phyloP scores from a whole-genome alignment of 805 yeast species.

The Ogataea polymorpha region DNA sequence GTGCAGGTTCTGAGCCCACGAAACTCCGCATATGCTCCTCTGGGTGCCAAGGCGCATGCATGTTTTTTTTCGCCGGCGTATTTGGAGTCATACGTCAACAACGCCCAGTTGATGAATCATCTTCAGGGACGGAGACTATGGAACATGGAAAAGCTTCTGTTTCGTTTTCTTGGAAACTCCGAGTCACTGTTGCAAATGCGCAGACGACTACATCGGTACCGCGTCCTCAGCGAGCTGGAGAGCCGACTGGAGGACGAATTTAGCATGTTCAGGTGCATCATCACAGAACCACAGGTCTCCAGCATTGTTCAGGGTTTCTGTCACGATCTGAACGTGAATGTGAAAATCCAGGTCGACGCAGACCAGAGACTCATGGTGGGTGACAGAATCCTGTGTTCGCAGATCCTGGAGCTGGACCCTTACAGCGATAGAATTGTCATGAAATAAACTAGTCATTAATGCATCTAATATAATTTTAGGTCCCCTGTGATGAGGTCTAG shows the following conservation, averaged over 20 bases:
- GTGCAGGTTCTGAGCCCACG: constrained; percentile 20
- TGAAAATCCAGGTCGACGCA: constrained; percentile 35
- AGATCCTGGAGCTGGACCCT: constrained; percentile 40
- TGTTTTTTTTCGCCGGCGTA: constrained; percentile 27
- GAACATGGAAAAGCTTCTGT: constrained; percentile 6
- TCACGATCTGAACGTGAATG: constrained; percentile 43
- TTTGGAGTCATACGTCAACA: constrained; percentile 29
- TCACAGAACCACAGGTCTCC: constrained; percentile 35
- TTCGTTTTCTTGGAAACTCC: constrained; percentile 14
- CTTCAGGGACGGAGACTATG: constrained; percentile 34
- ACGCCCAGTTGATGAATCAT: constrained; percentile 31
- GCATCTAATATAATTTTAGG: constrained; percentile 60
- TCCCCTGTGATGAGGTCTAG: constrained; percentile 81
- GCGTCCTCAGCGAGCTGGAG: constrained; percentile 12
- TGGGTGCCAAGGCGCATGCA: constrained; percentile 28
- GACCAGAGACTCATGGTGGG: constrained; percentile 38
- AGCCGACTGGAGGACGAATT: constrained; percentile 12
- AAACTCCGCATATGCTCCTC: constrained; percentile 22
- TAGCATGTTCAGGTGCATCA: constrained; percentile 39
- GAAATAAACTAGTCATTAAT: constrained; percentile 10
- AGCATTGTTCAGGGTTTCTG: constrained; percentile 45
- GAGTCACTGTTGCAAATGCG: constrained; percentile 28
- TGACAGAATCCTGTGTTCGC: constrained; percentile 42
- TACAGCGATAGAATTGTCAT: constrained; percentile 40
- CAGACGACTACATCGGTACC: constrained; percentile 17